Evolutionary conservation across 192 early-diverging fungal species (phyloP).

Genomic region (Diversispora epigaea): DNA sequence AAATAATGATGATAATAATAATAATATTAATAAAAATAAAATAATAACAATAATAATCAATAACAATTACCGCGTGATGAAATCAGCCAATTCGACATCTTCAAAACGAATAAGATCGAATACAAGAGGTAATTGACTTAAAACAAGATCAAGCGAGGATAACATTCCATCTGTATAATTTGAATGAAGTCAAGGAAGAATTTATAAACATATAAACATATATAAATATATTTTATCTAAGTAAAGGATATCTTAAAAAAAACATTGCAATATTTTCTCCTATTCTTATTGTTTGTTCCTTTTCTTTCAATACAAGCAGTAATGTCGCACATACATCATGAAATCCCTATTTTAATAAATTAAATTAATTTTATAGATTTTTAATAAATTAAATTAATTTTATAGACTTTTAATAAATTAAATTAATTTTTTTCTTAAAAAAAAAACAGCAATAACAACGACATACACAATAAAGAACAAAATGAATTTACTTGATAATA

Average conservation of each 20-base stretch:
- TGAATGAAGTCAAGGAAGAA: background rate
- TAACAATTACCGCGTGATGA: conserved; percentile 17
- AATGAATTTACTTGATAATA: conserved; percentile 52
- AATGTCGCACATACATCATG: conserved; percentile 56
- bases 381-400: no score
- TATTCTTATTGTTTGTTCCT: conserved; percentile 41
- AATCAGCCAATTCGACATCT: conserved; percentile 46
- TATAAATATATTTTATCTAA: background rate
- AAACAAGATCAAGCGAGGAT: conserved; percentile 48
- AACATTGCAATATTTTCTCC: conserved; percentile 51
- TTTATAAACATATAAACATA: background rate
- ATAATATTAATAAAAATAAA: no score
- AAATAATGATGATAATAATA: no score
- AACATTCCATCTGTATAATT: conserved; percentile 50
- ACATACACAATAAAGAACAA: background rate
- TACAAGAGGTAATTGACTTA: conserved; percentile 46
- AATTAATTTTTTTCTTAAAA: no score
- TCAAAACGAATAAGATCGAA: conserved; percentile 42
- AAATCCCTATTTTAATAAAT: conserved; percentile 44
- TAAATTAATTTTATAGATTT: no score
- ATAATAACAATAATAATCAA: no score
- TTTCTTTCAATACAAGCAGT: conserved; percentile 43
- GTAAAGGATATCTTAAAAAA: conserved; percentile 54
- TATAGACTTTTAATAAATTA: no score
- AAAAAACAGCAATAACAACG: background rate